A percentile compares a stretch with the other conserved stretches of the same genome.
Evolutionary conservation across 345 rosid species (phyloP).

Genomic region (Aquilaria yunnanensis): DNA sequence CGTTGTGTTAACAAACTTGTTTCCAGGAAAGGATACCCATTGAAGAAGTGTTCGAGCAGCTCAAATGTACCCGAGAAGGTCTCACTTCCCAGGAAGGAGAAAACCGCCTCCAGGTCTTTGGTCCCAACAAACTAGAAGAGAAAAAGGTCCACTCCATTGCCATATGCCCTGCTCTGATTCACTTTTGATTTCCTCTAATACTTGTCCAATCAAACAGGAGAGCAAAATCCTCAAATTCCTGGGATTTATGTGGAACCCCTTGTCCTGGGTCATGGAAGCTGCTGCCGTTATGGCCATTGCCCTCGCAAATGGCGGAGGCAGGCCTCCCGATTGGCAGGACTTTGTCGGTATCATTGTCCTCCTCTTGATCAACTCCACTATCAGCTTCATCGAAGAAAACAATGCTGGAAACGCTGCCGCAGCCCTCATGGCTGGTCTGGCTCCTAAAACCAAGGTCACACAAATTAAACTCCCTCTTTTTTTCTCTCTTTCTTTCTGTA

Average conservation of each 20-base stretch:
- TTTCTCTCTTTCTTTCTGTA: slow-evolving; percentile 6
- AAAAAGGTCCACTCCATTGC: slow-evolving; percentile 45
- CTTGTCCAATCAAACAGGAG: slow-evolving; percentile 35
- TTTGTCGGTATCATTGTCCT: slow-evolving; percentile 71
- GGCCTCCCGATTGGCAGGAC: slow-evolving; percentile 96
- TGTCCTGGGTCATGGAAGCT: slow-evolving; percentile 98
- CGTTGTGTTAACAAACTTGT: not conserved
- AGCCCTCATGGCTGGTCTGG: slow-evolving; percentile 94
- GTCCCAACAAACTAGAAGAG: slow-evolving; percentile 93
- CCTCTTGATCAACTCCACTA: slow-evolving; percentile 82
- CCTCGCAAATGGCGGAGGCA: slow-evolving; percentile 68
- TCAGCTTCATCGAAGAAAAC: slow-evolving; percentile 87
- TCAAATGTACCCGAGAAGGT: slow-evolving; percentile 49
- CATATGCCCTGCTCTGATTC: not conserved
- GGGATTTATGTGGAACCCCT: slow-evolving; percentile 98
- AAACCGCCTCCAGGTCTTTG: slow-evolving; percentile 64
- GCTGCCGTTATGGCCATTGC: slow-evolving; percentile 89
- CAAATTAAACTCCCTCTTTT: not conserved
- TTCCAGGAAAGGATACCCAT: slow-evolving; percentile 63
- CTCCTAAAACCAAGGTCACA: slow-evolving; percentile 80
- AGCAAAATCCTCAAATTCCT: slow-evolving; percentile 79
- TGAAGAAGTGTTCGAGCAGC: slow-evolving; percentile 75
- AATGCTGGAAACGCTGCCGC: slow-evolving; percentile 97
- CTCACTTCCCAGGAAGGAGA: slow-evolving; percentile 63
- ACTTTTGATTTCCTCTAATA: not conserved